Evolutionary conservation across 148 eudicot genomes (phyloP), one percentile per base, ranked within the genome.

Genomic region (Vaccinium vitisidaea): DNA sequence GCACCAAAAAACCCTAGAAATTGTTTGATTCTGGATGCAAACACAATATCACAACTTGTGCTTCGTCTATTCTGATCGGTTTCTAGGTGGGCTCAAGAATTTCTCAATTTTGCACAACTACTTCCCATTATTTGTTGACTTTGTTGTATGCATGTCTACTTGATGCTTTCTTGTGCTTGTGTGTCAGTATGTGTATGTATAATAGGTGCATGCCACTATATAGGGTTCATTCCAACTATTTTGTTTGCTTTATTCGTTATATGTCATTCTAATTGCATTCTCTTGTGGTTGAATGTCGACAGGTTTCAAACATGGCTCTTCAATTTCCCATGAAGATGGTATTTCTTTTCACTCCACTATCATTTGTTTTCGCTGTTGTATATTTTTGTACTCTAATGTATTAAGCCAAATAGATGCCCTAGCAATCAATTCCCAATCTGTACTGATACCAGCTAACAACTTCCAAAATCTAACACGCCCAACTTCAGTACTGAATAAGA

Each of bases 1-100:
- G 46, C 46, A 43, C 46, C 46, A 5, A 43, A 75, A 75, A 75
- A 6, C 78, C 53, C 53, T 46, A 18, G 52, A 4, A 75, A 18
- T 19, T 12, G 15, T 14, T 32, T 14, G 48, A 14, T 19, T 32
- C 14, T 36, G 21, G 1, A 3, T 73, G 32, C 76, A 12, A 43
- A 0, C 46, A 5, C 46, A 43, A 5, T 43, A 39, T 48, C 15
- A 5, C 48, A 13, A 14, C 39, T 73, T 36, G 18, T 16, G 19
- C 49, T 39, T 73, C n/a, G 49, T 36, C n/a, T 73, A 7, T 2
- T 16, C 56, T 36, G 48, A 30, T 55, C 48, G 25, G 23, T 56
- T 79, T 79, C 82, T 56, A 18, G 25, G 15, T 53, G 81, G n/a
- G 50, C 49, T 58, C 69, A 55, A 55, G 67, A 79, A 25, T 32